Conservation (phyloP, 345 rosid species). For the Syzygium aqueum region DNA sequence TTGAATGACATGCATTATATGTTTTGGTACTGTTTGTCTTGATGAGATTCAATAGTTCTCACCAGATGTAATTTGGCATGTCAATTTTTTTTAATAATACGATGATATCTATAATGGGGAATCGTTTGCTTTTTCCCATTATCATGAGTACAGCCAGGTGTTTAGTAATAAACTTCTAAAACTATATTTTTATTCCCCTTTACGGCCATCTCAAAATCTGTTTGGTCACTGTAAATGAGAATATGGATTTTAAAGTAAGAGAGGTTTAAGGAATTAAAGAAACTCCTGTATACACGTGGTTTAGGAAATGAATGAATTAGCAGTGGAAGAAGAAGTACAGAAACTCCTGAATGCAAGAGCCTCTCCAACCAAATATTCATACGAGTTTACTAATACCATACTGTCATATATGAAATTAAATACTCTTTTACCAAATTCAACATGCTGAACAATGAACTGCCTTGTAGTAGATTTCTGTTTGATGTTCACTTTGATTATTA, state of each 20-base stretch:
- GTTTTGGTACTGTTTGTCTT: neutral
- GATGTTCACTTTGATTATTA: neutral
- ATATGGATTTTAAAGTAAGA: neutral
- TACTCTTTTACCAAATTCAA: neutral
- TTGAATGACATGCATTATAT: neutral
- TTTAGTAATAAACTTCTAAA: neutral
- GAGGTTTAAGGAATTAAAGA: neutral
- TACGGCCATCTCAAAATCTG: neutral
- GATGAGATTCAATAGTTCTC: neutral
- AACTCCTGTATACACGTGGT: neutral
- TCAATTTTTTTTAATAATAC: neutral
- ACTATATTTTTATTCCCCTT: neutral
- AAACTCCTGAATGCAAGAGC: neutral
- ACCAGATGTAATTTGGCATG: neutral
- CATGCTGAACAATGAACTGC: neutral
- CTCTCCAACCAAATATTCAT: neutral
- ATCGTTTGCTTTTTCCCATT: neutral
- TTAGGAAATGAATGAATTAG: neutral
- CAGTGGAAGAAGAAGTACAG: neutral
- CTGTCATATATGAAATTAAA: neutral
- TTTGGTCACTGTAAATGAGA: neutral
- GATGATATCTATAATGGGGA: neutral
- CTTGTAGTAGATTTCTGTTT: neutral
- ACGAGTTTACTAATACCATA: neutral
- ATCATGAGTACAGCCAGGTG: neutral